Conservation (phyloP, 108 stramenopile genomes). For the Cylindrotheca closterium region DNA sequence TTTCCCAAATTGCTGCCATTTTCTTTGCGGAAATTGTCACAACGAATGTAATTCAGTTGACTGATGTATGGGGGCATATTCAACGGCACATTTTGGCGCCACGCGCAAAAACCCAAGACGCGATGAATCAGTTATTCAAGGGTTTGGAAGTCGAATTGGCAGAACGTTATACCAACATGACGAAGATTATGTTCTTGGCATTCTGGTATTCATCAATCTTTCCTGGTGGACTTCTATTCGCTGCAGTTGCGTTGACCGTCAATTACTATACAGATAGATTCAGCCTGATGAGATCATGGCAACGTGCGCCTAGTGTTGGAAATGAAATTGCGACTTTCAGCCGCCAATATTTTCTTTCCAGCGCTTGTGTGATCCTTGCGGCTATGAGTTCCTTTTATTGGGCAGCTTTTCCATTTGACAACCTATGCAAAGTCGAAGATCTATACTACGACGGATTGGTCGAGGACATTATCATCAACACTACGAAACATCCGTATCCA, state of each 20-base stretch:
- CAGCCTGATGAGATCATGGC: constrained; percentile 75
- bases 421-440: constrained; percentile 53
- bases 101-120: constrained; percentile 72
- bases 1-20: constrained; percentile 34
- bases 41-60: constrained; percentile 56
- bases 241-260: constrained; percentile 60
- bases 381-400: constrained; percentile 76
- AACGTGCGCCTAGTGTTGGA: constrained; percentile 63
- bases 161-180: constrained; percentile 73
- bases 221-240: constrained; percentile 69
- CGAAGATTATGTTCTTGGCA: constrained; percentile 69
- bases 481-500: neutral
- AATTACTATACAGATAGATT: constrained; percentile 76
- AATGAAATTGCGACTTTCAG: constrained; percentile 65
- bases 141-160: constrained; percentile 61
- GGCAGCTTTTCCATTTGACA: constrained; percentile 85
- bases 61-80: constrained; percentile 54
- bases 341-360: constrained; percentile 71
- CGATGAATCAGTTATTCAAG: constrained; percentile 76
- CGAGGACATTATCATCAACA: constrained; percentile 12
- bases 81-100: constrained; percentile 78
- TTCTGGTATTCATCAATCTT: constrained; percentile 81
- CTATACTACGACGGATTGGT: no score
- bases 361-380: constrained; percentile 62
- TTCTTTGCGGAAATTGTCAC: constrained; percentile 83